These are phyloP conservation scores for Hypomyces rosellus DNA, from an alignment of 2,329 filamentous ascomycete species.

Conservation along the genomic window DNA sequence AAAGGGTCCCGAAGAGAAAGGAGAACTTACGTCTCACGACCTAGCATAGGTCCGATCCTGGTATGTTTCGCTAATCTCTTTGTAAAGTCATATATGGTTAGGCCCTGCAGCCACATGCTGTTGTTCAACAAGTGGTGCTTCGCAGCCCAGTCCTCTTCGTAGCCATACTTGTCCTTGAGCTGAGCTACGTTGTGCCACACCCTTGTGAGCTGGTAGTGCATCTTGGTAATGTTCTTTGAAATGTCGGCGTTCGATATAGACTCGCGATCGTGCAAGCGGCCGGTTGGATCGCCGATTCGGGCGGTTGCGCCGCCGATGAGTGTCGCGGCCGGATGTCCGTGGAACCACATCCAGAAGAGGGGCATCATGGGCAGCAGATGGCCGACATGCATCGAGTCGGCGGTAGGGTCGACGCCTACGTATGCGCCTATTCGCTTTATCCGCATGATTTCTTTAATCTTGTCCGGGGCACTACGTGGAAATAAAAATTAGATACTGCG, in stretches of 20 bases:
- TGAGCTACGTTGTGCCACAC: conserved; percentile 69
- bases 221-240: conserved; percentile 58
- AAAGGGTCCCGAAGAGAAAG: too few relatives aligned
- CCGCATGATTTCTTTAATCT: conserved; percentile 58
- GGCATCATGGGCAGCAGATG: conserved; percentile 78
- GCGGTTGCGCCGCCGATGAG: conserved; percentile 70
- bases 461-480: conserved; percentile 34
- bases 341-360: conserved; percentile 75
- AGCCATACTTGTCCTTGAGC: conserved; percentile 60
- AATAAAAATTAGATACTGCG: neutral
- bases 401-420: conserved; percentile 77
- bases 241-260: conserved; percentile 45
- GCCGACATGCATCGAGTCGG: conserved; percentile 71
- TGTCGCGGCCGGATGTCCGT: conserved; percentile 62
- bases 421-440: conserved; percentile 65
- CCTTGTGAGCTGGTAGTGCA: conserved; percentile 63
- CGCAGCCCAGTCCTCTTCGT: conserved; percentile 57
- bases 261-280: conserved; percentile 56
- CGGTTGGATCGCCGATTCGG: conserved; percentile 73
- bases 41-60: conserved; percentile 79
- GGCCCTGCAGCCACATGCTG: conserved; percentile 69
- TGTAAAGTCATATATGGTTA: conserved; percentile 68
- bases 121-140: conserved; percentile 71
- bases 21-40: conserved; percentile 70
- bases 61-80: conserved; percentile 66